Percentiles rank a stretch among this genome's conserved stretches.
These are phyloP conservation scores for Erigeron canadensis DNA, from an alignment of 129 eudicot species.

Conservation along the genomic window DNA sequence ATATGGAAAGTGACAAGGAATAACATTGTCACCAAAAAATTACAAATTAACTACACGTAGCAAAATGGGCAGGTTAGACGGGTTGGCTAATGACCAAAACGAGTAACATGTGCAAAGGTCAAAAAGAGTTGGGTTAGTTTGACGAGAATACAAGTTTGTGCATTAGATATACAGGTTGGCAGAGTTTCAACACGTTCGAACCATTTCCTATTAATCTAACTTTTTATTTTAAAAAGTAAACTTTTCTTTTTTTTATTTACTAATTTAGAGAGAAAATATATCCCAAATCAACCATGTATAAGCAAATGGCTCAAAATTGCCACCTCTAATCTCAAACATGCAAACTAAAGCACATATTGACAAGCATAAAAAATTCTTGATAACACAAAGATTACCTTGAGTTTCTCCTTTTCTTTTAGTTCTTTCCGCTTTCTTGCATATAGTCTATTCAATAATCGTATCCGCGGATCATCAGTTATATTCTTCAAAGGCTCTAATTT, in stretches of 20 bases:
- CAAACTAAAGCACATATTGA: not conserved
- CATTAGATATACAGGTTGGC: not conserved
- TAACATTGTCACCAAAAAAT: constrained; percentile 1
- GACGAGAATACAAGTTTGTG: not conserved
- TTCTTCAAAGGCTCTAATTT: constrained; percentile 86
- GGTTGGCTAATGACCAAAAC: not conserved
- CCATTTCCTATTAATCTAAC: not conserved
- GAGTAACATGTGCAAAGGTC: not conserved
- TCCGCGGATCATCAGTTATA: constrained; percentile 84
- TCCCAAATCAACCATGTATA: not conserved
- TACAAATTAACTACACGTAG: not conserved
- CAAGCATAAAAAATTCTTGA: not conserved
- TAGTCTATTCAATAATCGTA: constrained; percentile 77
- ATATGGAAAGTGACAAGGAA: not conserved
- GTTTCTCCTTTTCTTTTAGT: constrained; percentile 64
- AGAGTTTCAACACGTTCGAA: not conserved
- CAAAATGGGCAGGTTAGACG: not conserved
- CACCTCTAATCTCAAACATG: not conserved
- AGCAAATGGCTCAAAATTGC: not conserved
- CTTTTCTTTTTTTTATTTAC: too few species aligned
- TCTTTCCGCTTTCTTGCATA: constrained; percentile 97
- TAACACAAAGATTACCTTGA: constrained; percentile 45
- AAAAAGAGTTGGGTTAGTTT: not conserved
- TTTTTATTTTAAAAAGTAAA: not conserved
- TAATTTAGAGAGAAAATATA: not conserved